Evolutionary conservation across 495 filamentous ascomycete genomes (phyloP).

Genomic region (Articulospora tetracladia): DNA sequence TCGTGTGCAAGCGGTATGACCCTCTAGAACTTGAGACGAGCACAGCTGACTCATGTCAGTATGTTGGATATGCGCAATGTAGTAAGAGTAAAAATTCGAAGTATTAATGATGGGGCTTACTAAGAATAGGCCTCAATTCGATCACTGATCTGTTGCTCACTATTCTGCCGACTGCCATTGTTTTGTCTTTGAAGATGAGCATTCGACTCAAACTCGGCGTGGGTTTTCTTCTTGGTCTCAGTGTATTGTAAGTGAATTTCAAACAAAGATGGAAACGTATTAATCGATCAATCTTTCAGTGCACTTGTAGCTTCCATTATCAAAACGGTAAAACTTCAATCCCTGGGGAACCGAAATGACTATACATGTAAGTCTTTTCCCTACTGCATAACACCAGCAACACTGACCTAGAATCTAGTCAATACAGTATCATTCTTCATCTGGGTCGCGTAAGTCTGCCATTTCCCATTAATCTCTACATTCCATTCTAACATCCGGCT

Average conservation of each 20-base stretch:
- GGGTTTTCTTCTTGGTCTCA: constrained; percentile 1
- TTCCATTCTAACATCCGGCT: neutral
- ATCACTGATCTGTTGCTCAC: constrained; percentile 8
- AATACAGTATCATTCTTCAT: constrained; percentile 6
- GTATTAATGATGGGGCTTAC: neutral
- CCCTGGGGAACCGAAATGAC: neutral
- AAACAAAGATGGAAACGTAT: neutral
- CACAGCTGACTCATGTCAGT: neutral
- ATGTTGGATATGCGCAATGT: constrained; percentile 4
- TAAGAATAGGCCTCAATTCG: neutral
- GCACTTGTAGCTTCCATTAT: constrained; percentile 5
- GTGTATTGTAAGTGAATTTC: constrained; percentile 5
- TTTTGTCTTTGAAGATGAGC: constrained; percentile 4
- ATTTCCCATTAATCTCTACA: neutral
- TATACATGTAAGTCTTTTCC: constrained; percentile 1
- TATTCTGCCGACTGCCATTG: neutral
- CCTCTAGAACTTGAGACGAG: neutral
- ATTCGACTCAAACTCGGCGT: neutral
- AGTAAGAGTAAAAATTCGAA: neutral
- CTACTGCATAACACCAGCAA: neutral
- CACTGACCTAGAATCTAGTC: neutral
- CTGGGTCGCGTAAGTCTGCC: constrained; percentile 3
- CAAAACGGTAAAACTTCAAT: constrained; percentile 1
- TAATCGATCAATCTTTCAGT: neutral
- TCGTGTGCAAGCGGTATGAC: neutral